phyloP scores from a whole-genome alignment of 2,329 filamentous ascomycete species.

The Exophiala sp. region DNA sequence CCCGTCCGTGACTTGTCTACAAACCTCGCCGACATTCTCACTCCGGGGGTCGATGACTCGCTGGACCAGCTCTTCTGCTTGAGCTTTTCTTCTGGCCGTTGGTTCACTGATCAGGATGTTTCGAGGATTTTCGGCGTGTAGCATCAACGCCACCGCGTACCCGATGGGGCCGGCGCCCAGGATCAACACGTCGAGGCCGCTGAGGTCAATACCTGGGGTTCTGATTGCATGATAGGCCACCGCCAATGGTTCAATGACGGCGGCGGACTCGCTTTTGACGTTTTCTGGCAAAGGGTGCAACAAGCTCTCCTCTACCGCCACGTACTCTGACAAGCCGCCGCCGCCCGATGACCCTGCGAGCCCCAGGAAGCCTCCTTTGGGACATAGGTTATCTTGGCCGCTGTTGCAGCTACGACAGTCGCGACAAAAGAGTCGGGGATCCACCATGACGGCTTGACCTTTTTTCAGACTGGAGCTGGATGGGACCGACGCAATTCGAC shows the following conservation, averaged over 20 bases:
- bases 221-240: slow-evolving; percentile 55
- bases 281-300: slow-evolving; percentile 48
- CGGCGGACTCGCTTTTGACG: slow-evolving; percentile 44
- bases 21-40: slow-evolving; percentile 42
- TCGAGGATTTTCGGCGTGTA: slow-evolving; percentile 38
- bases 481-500: slow-evolving; percentile 38
- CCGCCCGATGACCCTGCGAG: slow-evolving; percentile 45
- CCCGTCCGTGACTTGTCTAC: slow-evolving; percentile 34
- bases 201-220: slow-evolving; percentile 40
- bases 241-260: slow-evolving; percentile 52
- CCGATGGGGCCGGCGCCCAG: slow-evolving; percentile 56
- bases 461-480: slow-evolving; percentile 32
- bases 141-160: slow-evolving; percentile 45
- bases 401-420: slow-evolving; percentile 49
- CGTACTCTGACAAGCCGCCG: slow-evolving; percentile 42
- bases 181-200: slow-evolving; percentile 45
- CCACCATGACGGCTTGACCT: slow-evolving; percentile 48
- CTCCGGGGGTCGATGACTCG: slow-evolving; percentile 48
- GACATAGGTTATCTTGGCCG: slow-evolving; percentile 51
- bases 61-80: slow-evolving; percentile 49
- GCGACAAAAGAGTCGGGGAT: slow-evolving; percentile 53
- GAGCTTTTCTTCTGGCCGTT: slow-evolving; percentile 44
- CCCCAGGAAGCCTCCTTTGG: slow-evolving; percentile 45
- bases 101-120: slow-evolving; percentile 52
- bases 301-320: slow-evolving; percentile 45